Evolutionary conservation across 768 basidiomycete genomes (phyloP).

Genomic region (Pisolithus orientalis): DNA sequence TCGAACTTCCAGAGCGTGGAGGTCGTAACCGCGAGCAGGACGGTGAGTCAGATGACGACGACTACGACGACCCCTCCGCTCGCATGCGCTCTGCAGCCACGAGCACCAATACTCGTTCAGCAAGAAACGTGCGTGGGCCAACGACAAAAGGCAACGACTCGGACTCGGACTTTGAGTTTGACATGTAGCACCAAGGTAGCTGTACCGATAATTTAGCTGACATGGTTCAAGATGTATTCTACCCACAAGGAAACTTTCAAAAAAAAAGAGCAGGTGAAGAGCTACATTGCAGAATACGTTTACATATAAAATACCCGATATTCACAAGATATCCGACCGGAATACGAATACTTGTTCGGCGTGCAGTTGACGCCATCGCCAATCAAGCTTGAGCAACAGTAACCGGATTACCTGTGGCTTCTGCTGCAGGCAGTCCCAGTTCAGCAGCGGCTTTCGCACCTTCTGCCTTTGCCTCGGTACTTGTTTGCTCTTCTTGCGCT

Average conservation of each 20-base stretch:
- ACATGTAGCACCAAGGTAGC: conserved; percentile 35
- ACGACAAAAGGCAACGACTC: conserved; percentile 57
- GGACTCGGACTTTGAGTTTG: conserved; percentile 77
- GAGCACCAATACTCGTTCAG: conserved; percentile 42
- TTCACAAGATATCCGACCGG: background rate
- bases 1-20: conserved; percentile 49
- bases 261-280: background rate
- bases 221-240: background rate
- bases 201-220: background rate
- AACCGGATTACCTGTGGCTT: background rate
- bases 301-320: background rate
- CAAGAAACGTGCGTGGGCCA: conserved; percentile 50
- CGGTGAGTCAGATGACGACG: conserved; percentile 41
- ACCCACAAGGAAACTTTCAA: conserved; percentile 1
- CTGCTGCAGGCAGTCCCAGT: conserved; percentile 8
- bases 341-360: background rate
- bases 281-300: background rate
- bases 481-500: conserved; percentile 19
- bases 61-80: conserved; percentile 44
- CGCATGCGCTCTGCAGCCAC: conserved; percentile 53
- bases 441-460: conserved; percentile 14
- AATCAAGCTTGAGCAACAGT: background rate
- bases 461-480: conserved; percentile 14
- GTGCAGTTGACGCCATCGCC: background rate
- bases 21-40: conserved; percentile 27